Base-by-base conservation (phyloP, 805 yeast species). In the Wickerhamiella cacticola region DNA sequence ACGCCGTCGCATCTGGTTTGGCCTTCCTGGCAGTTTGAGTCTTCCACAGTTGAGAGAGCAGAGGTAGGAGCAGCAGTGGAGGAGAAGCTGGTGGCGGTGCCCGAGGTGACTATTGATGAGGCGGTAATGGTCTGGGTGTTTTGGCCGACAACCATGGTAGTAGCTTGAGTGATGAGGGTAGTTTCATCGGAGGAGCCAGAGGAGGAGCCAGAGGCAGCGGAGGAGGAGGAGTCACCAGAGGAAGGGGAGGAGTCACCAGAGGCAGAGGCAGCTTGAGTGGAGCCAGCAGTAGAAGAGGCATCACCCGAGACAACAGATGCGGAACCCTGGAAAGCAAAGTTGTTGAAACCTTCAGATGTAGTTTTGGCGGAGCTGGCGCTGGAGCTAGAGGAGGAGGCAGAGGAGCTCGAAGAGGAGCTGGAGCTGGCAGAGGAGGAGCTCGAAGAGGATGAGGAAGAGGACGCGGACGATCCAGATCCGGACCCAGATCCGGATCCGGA, bases 1-100 rank as follows among this genome's bases (percentile, higher is more conserved):
- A 80, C 82, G 53, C 65, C 63, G 5, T 69, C 57, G 22, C 85
- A 79, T 3, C 79, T 70, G 13, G 70, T 54, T 13, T 68, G 71
- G 46, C 82, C 82, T 25, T 68, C 72, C 5, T 51, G 40, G 50
- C 62, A 44, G 23, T 19, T 22, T 3, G 36, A 18, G 18, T 29
- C 33, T 9, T 23, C 9, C n/a, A 15, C 35, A n/a, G 46, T 23
- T 5, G 18, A 25, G 26, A 34, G 26, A 25, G 39, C 47, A 10
- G 18, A 31, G 13, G 44, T 45, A 28, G 57, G 38, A 24, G 52
- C 40, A 21, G 52, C 21, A 9, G 39, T 13, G 29, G 35, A 16
- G 9, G 25, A 18, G 25, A 18, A n/a, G 16, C 22, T 18, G n/a
- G 45, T 4, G 9, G 29, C 24, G 5, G 35, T 41, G n/a, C 31